These are phyloP conservation scores for Aspergillus heteromorphus DNA, from an alignment of 495 filamentous ascomycete species.

Conservation along the genomic window DNA sequence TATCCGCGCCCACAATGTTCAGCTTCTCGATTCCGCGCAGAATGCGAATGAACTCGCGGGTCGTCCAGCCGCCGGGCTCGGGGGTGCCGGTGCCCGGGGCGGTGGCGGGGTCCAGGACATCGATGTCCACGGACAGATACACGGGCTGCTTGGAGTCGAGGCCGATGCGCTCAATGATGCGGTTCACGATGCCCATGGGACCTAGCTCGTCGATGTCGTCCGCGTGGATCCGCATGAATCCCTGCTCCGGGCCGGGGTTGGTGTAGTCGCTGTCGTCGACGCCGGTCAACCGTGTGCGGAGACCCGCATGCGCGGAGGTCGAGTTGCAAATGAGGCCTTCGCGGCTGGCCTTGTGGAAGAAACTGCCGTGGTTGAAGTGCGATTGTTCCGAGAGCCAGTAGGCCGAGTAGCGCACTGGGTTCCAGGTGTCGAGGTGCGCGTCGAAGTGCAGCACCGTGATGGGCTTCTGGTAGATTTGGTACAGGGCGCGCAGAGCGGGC, in stretches of 20 bases:
- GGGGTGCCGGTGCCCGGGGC: constrained; percentile 72
- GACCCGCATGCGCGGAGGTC: constrained; percentile 70
- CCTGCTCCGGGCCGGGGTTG: constrained; percentile 49
- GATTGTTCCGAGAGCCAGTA: constrained; percentile 66
- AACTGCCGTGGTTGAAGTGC: constrained; percentile 76
- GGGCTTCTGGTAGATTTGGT: constrained; percentile 62
- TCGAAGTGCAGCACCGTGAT: constrained; percentile 83
- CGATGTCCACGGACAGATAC: constrained; percentile 71
- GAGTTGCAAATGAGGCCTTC: constrained; percentile 67
- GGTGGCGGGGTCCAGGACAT: constrained; percentile 66
- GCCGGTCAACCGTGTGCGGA: constrained; percentile 67
- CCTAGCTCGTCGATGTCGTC: constrained; percentile 69
- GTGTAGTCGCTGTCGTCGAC: constrained; percentile 61
- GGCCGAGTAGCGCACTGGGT: constrained; percentile 70
- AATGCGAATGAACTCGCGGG: constrained; percentile 64
- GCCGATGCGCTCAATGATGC: constrained; percentile 54
- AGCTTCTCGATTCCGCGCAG: constrained; percentile 63
- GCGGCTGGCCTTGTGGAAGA: constrained; percentile 77
- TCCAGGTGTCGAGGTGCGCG: constrained; percentile 78
- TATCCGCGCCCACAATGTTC: constrained; percentile 69
- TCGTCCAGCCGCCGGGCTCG: constrained; percentile 72
- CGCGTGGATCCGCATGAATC: constrained; percentile 58
- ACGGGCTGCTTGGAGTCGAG: constrained; percentile 61
- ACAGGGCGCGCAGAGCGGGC: constrained; percentile 66
- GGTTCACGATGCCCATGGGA: constrained; percentile 50